A percentile compares a stretch with the other conserved stretches of the same genome.
Evolutionary conservation across 768 basidiomycete species (phyloP).

Genomic region (Flagelloscypha sp.): DNA sequence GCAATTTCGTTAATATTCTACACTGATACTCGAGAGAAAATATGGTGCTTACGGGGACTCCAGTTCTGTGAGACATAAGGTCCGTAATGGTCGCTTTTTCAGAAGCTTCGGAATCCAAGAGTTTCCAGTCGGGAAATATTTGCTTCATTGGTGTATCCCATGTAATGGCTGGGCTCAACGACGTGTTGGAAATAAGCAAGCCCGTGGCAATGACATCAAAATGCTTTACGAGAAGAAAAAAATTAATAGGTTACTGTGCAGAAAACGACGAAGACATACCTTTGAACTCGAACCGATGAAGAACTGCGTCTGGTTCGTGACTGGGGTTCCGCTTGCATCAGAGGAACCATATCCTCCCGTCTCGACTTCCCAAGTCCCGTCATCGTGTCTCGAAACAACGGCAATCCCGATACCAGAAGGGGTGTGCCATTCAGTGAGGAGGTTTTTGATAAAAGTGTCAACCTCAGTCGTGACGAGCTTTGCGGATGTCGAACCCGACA

Average conservation of each 20-base stretch:
- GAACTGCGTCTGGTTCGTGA: constrained; percentile 20
- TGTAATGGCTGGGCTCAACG: constrained; percentile 16
- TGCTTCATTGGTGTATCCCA: constrained; percentile 19
- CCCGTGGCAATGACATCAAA: constrained; percentile 19
- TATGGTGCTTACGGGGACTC: too few species aligned
- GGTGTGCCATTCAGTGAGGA: constrained; percentile 19
- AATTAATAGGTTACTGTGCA: neutral
- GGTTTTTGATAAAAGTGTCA: constrained; percentile 16
- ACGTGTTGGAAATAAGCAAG: constrained; percentile 20
- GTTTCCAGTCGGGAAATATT: constrained; percentile 18
- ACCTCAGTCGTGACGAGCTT: constrained; percentile 12
- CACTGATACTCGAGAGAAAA: too few species aligned
- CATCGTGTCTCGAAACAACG: constrained; percentile 17
- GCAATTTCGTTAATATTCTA: too few species aligned
- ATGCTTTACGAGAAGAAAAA: constrained; percentile 11
- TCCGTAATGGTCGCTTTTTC: constrained; percentile 14
- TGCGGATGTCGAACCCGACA: too few species aligned
- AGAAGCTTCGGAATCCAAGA: constrained; percentile 17
- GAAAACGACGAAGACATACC: constrained; percentile 9
- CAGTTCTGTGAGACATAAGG: constrained; percentile 13
- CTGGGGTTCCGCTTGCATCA: constrained; percentile 13
- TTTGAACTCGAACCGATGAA: constrained; percentile 24
- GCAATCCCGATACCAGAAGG: constrained; percentile 22
- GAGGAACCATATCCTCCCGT: constrained; percentile 24
- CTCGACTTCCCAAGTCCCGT: constrained; percentile 21